Conservation (phyloP, 371 early-diverging fungal species). For the Haplosporangium sp. region DNA sequence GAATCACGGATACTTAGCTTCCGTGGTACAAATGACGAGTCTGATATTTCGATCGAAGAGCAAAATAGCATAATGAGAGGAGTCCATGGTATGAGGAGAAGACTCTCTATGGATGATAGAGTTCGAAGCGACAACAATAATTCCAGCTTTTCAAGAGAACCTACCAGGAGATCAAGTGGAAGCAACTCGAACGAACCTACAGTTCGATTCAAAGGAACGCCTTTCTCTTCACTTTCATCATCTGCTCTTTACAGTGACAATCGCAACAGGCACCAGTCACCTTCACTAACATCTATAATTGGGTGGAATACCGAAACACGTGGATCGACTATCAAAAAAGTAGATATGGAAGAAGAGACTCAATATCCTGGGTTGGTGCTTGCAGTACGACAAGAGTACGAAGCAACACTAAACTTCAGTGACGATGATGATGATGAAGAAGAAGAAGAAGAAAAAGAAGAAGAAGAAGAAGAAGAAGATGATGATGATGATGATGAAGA, state of each 20-base stretch:
- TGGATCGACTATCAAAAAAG: not conserved
- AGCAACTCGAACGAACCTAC: conserved; percentile 2
- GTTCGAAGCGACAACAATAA: not conserved
- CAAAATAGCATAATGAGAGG: not conserved
- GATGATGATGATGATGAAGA: conserved; percentile 13
- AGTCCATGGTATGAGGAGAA: not conserved
- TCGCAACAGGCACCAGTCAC: not conserved
- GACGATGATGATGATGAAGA: conserved; percentile 6
- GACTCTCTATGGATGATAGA: conserved; percentile 2
- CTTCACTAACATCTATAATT: not conserved
- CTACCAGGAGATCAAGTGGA: not conserved
- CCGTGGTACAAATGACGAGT: not conserved
- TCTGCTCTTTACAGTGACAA: not conserved
- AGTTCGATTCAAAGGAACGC: not conserved
- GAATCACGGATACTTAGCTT: not conserved
- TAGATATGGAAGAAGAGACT: not conserved
- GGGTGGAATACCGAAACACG: conserved; percentile 2
- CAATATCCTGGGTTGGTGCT: conserved; percentile 15
- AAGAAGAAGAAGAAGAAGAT: conserved; percentile 1
- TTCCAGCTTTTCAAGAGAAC: not conserved
- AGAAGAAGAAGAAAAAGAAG: not conserved
- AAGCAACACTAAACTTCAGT: conserved; percentile 18
- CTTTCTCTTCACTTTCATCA: not conserved
- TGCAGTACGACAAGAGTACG: conserved; percentile 20
- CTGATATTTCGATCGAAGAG: not conserved